Evolutionary conservation across 192 early-diverging fungal genomes (phyloP).

Genomic region (Polychytrium aggregatum): DNA sequence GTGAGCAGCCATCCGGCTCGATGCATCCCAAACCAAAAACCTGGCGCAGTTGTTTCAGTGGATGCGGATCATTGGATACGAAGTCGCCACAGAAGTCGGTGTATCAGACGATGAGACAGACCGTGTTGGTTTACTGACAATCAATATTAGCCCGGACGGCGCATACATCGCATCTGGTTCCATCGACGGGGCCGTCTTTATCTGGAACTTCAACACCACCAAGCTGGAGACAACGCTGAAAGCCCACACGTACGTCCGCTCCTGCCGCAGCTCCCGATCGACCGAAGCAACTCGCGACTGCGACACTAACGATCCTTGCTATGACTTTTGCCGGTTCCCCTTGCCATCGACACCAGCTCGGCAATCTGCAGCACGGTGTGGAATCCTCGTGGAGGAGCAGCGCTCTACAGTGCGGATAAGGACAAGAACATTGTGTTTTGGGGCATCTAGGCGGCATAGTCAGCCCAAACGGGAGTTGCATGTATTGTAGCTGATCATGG

Average conservation of each 20-base stretch:
- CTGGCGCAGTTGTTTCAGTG: no score
- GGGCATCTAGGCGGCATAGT: no score
- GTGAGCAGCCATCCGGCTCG: slow-evolving; percentile 18
- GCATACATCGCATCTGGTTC: slow-evolving; percentile 72
- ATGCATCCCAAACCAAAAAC: not conserved
- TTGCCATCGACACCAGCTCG: no score
- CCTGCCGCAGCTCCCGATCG: not conserved
- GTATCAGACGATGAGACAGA: no score
- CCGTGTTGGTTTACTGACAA: no score
- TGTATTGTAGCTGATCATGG: no score
- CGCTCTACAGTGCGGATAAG: slow-evolving; percentile 25
- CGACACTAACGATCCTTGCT: not conserved
- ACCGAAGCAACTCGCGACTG: not conserved
- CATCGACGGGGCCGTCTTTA: slow-evolving; percentile 62
- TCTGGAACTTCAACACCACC: slow-evolving; percentile 62
- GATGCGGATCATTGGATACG: no score
- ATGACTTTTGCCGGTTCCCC: not conserved
- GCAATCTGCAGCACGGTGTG: slow-evolving; percentile 32
- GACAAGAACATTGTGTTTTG: slow-evolving; percentile 21
- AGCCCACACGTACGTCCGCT: slow-evolving; percentile 51
- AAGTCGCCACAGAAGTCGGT: no score
- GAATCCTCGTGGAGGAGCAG: slow-evolving; percentile 21
- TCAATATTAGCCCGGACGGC: slow-evolving; percentile 86
- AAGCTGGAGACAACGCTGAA: slow-evolving; percentile 54
- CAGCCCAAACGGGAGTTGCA: no score